Evolutionary conservation across 208 protist genomes (phyloP), one percentile per base, ranked within the genome.

Genomic region (Acanthamoeba sp.): DNA sequence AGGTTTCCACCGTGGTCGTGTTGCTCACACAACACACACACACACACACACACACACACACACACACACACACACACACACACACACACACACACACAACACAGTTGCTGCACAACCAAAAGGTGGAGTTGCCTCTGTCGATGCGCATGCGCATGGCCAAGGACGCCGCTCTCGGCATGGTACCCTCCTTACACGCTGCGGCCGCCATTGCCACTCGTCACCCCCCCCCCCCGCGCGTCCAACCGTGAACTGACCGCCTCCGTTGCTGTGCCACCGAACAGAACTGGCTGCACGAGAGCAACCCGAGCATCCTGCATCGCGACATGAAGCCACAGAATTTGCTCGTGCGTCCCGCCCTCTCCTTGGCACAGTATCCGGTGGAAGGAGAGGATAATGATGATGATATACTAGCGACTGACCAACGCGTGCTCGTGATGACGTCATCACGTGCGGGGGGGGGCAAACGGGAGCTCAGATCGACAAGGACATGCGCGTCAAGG

Each of bases 221-320:
- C 18, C 3, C 22, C 50, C 50, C 16, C 14, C 50, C 12, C 50
- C 18, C 50, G 14, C 16, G 50, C 7, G 16, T 22, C 9, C 18
- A 22, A 2, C 50, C 3, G 50, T 42, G 64, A 73, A 36, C 34
- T 40, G 10, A 34, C 29, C 10, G 34, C 66, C 7, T 7, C 10
- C 6, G 66, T 40, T 71, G 6, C 7, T 36, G 7, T n/a, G 32
- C 62, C 24, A 14, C 42, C 42, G 7, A 85, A 32, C 82, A 89
- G 42, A 66, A 94, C 45, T 97, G 95, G 95, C 73, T 97, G 62
- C 96, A 97, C 85, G 59, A 57, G 27, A 95, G 90, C 34, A 97
- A 96, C 89, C 96, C 96, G 38, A 85, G 84, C 55, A 94, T 97
- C 50, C 93, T 97, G 50, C 96, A 97, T 22, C 94, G 96, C 82